Base-by-base conservation (phyloP, 345 rosid species). In the Gossypium stocksii region DNA sequence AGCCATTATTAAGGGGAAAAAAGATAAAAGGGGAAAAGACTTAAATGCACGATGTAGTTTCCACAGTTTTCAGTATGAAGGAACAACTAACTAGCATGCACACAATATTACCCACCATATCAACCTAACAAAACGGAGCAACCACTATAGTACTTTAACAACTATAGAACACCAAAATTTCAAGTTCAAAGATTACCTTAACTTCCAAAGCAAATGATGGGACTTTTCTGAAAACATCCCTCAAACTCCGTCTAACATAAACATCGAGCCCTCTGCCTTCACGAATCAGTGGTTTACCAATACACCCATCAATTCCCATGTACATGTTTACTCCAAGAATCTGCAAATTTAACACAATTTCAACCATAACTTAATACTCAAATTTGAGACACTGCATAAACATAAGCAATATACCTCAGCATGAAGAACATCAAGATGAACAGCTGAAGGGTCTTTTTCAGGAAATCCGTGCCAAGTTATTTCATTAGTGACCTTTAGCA, bases 311-410 rank as follows among this genome's bases (percentile, higher is more conserved):
- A 60, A 95, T 87, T 78, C 99, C 99, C 25, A 93, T 89, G 65
- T 91, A 82, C 99, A 95, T 95, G 85, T 95, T 95, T 75, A 95
- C 83, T 77, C 99, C 98, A 77, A 86, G 82, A 83, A 95, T 89
- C 99, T 95, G 88, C 71, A 82, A 80, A 74, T 78, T 72, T 66
- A 71, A 72, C 71, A 66, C 53, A 46, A 54, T 66, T 68, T 72
- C 17, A 80, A 78, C 57, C 15, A 59, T 41, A 54, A 76, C 63
- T 68, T 23, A 61, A 46, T 74, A 72, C 38, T 61, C 38, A 60
- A 73, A 78, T 15, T 54, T 25, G 63, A 23, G 16, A 51, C 72
- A 68, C 62, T 22, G 49, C 63, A 25, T 7, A 79, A 69, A 56
- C 41, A 74, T 65, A 80, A 56, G 48, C 53, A 54, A 49, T 80